Evolutionary conservation across 257 asterid species (phyloP), one percentile per base, ranked within the genome.

Genomic region (Echites panduratus): DNA sequence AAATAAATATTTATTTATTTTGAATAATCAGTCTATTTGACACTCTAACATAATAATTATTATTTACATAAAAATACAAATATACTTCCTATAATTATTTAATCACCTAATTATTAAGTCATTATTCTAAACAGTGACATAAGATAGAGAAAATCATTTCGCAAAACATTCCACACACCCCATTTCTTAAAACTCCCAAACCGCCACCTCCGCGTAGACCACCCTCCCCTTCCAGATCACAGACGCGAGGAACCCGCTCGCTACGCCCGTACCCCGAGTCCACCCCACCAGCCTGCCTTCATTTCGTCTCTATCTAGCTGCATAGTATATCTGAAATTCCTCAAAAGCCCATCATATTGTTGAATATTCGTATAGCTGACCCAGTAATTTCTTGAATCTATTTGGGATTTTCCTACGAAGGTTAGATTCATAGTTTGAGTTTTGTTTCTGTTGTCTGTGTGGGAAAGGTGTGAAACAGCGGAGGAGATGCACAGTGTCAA

Each of bases 221-320:
- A 70, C 62, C 64, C 76, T 77, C 74, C 82, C 54, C 50, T 76
- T 43, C 69, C 86, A 79, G 86, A 88, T 84, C 90, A 79, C 80
- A 79, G 71, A 74, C 78, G 78, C 29, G 77, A 76, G 79, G 66
- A 80, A 75, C 74, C 12, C 12, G 27, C 27, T n/a, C 26, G 45
- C 11, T 9, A 9, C 4, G 9, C 10, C 67, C 61, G 2, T 12
- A 1, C 61, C 2, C 61, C 29, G 77, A 35, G 64, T 16, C 44
- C 58, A 16, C 75, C 52, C 80, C 45, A 14, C 59, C 68, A 20
- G 45, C 67, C 66, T 70, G 57, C 78, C 38, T 67, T 62, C 45
- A 9, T 75, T 44, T 59, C 67, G 53, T 70, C 70, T 57, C 63
- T 50, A 7, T 49, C 50, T 20, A 32, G 52, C 7, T 17, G 2